These are phyloP conservation scores for Metarhizium album DNA, from an alignment of 2,329 filamentous ascomycete genomes.

Conservation along the genomic window DNA sequence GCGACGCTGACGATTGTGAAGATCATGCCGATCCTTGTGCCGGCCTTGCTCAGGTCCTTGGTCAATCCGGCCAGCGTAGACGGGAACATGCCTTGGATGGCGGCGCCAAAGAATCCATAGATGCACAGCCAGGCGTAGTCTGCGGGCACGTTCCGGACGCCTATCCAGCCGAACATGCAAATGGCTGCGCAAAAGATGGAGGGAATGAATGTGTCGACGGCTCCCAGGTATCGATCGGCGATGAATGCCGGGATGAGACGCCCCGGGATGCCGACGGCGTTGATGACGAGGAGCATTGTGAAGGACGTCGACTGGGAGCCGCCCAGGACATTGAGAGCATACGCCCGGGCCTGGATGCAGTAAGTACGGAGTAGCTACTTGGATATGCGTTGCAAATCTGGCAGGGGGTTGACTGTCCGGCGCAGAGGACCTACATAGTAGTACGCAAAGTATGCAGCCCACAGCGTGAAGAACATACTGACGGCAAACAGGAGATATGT, in stretches of 20 bases:
- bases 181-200: conserved; percentile 36
- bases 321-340: conserved; percentile 29
- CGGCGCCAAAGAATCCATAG: conserved; percentile 54
- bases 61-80: conserved; percentile 36
- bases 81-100: conserved; percentile 56
- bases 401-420: conserved; percentile 10
- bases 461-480: conserved; percentile 30
- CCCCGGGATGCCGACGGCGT: conserved; percentile 45
- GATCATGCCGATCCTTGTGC: conserved; percentile 48
- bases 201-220: conserved; percentile 44
- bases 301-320: conserved; percentile 40
- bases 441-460: conserved; percentile 40
- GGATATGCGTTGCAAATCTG: not conserved
- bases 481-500: conserved; percentile 28
- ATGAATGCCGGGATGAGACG: conserved; percentile 44
- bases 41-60: conserved; percentile 40
- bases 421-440: too few relatives aligned
- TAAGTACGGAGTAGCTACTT: not conserved
- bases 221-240: conserved; percentile 42
- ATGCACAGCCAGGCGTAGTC: conserved; percentile 49
- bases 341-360: conserved; percentile 25
- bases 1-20: conserved; percentile 46
- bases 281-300: conserved; percentile 48
- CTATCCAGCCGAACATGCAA: conserved; percentile 40
- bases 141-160: conserved; percentile 25